Percentiles rank a stretch among this genome's conserved stretches.
phyloP scores from a whole-genome alignment of 441 rosid species.

The Pelargonium australe region DNA sequence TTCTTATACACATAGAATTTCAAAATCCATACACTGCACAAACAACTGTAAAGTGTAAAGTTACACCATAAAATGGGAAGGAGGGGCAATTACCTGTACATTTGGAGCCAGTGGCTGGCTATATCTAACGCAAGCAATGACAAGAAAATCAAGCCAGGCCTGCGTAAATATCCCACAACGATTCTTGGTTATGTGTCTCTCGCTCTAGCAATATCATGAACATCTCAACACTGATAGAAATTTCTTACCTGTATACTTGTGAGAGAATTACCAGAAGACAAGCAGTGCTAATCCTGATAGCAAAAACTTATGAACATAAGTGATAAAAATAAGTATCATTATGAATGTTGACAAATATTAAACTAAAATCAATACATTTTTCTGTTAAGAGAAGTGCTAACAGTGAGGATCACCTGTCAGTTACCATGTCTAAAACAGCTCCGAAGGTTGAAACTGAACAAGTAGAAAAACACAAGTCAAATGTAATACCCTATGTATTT shows the following conservation, averaged over 20 bases:
- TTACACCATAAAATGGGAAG: neutral
- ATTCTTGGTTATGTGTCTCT: slow-evolving; percentile 6
- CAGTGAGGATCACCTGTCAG: slow-evolving; percentile 64
- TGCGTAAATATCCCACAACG: slow-evolving; percentile 24
- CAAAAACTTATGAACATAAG: neutral
- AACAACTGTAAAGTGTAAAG: neutral
- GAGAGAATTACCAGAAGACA: slow-evolving; percentile 90
- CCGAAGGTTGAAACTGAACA: slow-evolving; percentile 87
- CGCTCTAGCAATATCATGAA: slow-evolving; percentile 11
- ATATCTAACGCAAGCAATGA: slow-evolving; percentile 86
- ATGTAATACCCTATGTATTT: slow-evolving; percentile 7
- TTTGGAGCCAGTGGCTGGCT: slow-evolving; percentile 92
- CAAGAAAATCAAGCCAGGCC: slow-evolving; percentile 90
- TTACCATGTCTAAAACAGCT: slow-evolving; percentile 96
- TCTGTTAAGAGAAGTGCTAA: neutral
- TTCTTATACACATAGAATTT: neutral
- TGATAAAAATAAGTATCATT: neutral
- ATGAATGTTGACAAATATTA: neutral
- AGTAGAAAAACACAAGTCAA: slow-evolving; percentile 18
- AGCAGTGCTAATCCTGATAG: slow-evolving; percentile 87
- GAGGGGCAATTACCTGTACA: slow-evolving; percentile 65
- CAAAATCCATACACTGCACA: slow-evolving; percentile 9
- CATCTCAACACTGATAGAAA: slow-evolving; percentile 8
- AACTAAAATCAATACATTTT: neutral
- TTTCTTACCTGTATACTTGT: slow-evolving; percentile 72